A percentile compares a stretch with the other conserved stretches of the same genome.
These are phyloP conservation scores for Cercospora sp. DNA, from an alignment of 2,329 filamentous ascomycete genomes.

Conservation along the genomic window DNA sequence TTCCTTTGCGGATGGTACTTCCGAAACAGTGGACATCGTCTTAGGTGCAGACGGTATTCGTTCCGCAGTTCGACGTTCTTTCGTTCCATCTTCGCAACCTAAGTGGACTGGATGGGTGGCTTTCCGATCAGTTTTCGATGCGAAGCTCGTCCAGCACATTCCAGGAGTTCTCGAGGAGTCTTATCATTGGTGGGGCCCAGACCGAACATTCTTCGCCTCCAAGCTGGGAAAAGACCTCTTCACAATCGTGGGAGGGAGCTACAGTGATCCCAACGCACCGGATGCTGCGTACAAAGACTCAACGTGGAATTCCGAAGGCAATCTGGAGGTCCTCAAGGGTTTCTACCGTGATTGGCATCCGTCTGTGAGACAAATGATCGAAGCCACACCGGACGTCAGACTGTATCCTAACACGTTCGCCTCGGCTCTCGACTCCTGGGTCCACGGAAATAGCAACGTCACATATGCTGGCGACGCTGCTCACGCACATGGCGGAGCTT, in stretches of 20 bases:
- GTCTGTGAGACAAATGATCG: slow-evolving; percentile 39
- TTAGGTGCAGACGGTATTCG: slow-evolving; percentile 43
- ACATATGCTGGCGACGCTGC: slow-evolving; percentile 44
- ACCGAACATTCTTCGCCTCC: slow-evolving; percentile 38
- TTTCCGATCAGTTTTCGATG: slow-evolving; percentile 42
- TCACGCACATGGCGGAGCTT: slow-evolving; percentile 44
- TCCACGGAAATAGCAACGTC: slow-evolving; percentile 35
- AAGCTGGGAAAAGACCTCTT: slow-evolving; percentile 34
- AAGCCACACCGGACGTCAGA: slow-evolving; percentile 37
- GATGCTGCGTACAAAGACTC: slow-evolving; percentile 19
- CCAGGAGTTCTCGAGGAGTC: slow-evolving; percentile 41
- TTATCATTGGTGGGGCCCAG: slow-evolving; percentile 37
- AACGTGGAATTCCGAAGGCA: slow-evolving; percentile 22
- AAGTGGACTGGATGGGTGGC: slow-evolving; percentile 44
- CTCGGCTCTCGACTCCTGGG: slow-evolving; percentile 36
- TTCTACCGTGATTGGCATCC: slow-evolving; percentile 36
- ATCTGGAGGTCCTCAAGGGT: slow-evolving; percentile 15
- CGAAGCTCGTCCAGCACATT: slow-evolving; percentile 39
- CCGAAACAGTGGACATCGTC: slow-evolving; percentile 36
- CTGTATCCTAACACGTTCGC: slow-evolving; percentile 43
- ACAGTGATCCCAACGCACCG: slow-evolving; percentile 21
- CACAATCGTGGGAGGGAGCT: slow-evolving; percentile 38
- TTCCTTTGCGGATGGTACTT: slow-evolving; percentile 38
- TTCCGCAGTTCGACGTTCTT: slow-evolving; percentile 37
- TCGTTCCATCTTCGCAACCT: slow-evolving; percentile 36